Conservation (phyloP, 345 rosid genomes). For the Aurinia saxatilis region DNA sequence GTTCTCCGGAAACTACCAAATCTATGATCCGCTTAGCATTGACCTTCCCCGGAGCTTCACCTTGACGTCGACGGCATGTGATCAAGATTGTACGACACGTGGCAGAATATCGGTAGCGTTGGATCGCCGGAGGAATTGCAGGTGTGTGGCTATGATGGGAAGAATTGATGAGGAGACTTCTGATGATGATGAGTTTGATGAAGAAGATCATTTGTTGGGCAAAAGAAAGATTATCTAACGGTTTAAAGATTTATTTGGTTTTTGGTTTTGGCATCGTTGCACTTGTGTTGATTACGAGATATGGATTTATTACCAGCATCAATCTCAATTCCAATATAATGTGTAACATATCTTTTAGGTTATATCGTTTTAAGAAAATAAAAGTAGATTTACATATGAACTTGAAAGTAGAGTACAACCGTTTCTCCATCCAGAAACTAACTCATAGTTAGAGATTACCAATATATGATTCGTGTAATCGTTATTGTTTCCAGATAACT, state of each 20-base stretch:
- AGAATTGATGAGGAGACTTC: constrained; percentile 68
- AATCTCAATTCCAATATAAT: not conserved
- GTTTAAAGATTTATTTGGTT: not conserved
- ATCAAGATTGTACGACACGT: not conserved
- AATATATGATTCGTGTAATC: no score
- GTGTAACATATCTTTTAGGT: not conserved
- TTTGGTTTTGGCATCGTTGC: not conserved
- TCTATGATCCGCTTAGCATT: constrained; percentile 12
- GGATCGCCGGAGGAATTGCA: constrained; percentile 13
- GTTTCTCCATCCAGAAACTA: no score
- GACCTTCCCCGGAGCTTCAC: constrained; percentile 44
- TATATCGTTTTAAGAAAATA: constrained; percentile 36
- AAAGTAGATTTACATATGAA: not conserved
- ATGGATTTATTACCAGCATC: not conserved
- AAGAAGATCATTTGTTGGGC: not conserved
- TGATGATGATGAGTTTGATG: constrained; percentile 34
- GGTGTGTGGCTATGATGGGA: constrained; percentile 24
- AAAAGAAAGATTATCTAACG: not conserved
- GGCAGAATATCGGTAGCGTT: not conserved
- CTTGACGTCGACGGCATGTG: constrained; percentile 2
- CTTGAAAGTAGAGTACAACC: not conserved
- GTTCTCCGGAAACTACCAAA: constrained; percentile 31
- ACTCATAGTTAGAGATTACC: no score
- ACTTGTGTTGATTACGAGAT: not conserved
- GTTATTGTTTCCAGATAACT: no score